Evolutionary conservation across 78 protist genomes (phyloP).

Genomic region (Dictyostelium capitatum): DNA sequence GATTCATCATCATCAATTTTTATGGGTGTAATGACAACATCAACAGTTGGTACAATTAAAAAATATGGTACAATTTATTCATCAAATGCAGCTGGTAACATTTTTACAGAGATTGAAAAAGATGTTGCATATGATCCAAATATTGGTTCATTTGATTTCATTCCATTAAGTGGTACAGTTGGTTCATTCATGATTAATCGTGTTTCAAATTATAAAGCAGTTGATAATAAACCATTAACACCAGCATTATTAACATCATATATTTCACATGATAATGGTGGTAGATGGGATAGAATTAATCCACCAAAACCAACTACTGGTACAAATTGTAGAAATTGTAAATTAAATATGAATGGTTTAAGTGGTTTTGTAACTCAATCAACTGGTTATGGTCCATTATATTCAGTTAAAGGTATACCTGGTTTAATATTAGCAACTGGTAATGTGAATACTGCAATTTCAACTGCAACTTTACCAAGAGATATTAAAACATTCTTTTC

Average conservation of each 20-base stretch:
- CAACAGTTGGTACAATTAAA: background rate
- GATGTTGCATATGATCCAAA: background rate
- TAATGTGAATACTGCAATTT: constrained; percentile 8
- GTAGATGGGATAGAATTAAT: constrained; percentile 18
- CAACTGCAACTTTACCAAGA: background rate
- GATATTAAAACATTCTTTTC: constrained; percentile 39
- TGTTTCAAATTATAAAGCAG: background rate
- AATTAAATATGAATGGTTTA: constrained; percentile 39
- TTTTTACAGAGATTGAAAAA: background rate
- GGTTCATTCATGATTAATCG: constrained; percentile 43
- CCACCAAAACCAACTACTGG: constrained; percentile 18
- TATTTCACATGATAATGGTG: constrained; percentile 67
- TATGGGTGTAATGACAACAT: constrained; percentile 18
- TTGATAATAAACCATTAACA: background rate
- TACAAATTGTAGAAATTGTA: background rate
- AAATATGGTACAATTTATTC: background rate
- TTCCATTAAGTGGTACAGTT: constrained; percentile 17
- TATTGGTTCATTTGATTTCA: constrained; percentile 19
- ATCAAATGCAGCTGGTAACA: constrained; percentile 29
- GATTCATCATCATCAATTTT: constrained; percentile 23
- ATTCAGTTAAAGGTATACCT: constrained; percentile 5
- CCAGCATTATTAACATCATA: background rate
- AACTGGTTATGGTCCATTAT: constrained; percentile 69
- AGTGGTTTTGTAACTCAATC: background rate
- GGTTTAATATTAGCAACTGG: constrained; percentile 53